Evolutionary conservation across 73 alveolate genomes (phyloP).

Genomic region (Paraurostyla sp.): DNA sequence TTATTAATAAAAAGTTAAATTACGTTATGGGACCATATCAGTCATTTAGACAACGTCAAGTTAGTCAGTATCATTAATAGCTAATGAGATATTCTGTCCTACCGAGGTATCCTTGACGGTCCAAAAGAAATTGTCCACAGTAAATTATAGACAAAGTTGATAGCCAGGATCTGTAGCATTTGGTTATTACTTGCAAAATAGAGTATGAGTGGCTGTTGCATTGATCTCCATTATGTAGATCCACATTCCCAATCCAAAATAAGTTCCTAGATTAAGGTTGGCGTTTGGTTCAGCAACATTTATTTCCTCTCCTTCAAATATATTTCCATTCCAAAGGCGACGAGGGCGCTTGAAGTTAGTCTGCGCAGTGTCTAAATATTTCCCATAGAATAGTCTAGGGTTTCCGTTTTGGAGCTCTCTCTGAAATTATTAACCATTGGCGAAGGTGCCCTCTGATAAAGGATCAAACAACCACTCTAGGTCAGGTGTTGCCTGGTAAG

Average conservation of each 20-base stretch:
- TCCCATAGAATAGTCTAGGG: conserved; percentile 27
- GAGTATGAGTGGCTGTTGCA: background rate
- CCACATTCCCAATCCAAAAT: conserved; percentile 57
- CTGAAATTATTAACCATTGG: background rate
- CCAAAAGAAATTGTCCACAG: background rate
- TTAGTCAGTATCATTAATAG: background rate
- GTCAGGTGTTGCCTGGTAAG: background rate
- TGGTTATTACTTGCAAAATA: conserved; percentile 33
- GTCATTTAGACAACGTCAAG: conserved; percentile 6
- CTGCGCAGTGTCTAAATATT: background rate
- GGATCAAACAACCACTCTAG: conserved; percentile 17
- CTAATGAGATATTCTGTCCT: background rate
- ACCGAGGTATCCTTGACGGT: conserved; percentile 30
- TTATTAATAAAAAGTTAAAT: background rate
- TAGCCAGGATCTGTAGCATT: conserved; percentile 22
- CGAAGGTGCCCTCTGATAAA: background rate
- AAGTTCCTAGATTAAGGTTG: background rate
- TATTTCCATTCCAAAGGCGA: conserved; percentile 45
- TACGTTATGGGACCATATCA: conserved; percentile 34
- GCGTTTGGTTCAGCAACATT: conserved; percentile 40
- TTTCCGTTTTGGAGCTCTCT: background rate
- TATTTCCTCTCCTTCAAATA: conserved; percentile 30
- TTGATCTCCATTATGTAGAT: conserved; percentile 29
- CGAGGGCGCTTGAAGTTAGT: background rate
- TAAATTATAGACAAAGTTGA: background rate